Evolutionary conservation across 306 rosid genomes (phyloP), one percentile per base, ranked within the genome.

Genomic region (Glycine tomentella): DNA sequence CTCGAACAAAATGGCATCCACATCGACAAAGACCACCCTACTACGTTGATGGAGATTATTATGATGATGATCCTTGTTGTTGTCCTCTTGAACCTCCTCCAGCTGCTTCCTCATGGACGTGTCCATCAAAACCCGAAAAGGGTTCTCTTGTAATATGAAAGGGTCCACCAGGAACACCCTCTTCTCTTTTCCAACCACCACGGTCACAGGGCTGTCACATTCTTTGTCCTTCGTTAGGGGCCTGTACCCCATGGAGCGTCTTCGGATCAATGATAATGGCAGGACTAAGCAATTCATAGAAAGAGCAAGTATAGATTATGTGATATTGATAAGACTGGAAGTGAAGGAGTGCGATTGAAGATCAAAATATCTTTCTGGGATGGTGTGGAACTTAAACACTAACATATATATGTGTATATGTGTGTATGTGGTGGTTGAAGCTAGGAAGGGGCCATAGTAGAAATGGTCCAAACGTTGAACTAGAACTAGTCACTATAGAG

Each of bases 1-100:
- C 76, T 95, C 98, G 36, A 95, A 95, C 91, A 95, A 85, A 71
- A 95, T 93, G 2, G 93, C 88, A 83, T 95, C 98, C 4, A 95
- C 97, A 80, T 92, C 94, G 8, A 92, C 91, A 62, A 91, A 90
- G 9, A 95, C 78, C 72, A 82, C 88, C 51, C 86, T 72, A 40
- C 10, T 20, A 38, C 7, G 44, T 65, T 65, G 31, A 38, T 87
- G 31, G 31, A 25, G 31, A 25, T 25, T 25, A 25, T 25, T 25
- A 25, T 25, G 31, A 25, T 25, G 31, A 25, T 1, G 31, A 25
- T 25, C 31, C 31, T 25, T 25, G 31, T 25, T n/a, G n/a, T n/a
- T 25, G 31, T 25, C 31, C 31, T 25, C 31, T 25, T 25, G 31
- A 25, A 0, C 31, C 31, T 25, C 31, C 31, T 25, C 31, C 31